Evolutionary conservation across 306 rosid genomes (phyloP).

Genomic region (Sesbania bispinosa): DNA sequence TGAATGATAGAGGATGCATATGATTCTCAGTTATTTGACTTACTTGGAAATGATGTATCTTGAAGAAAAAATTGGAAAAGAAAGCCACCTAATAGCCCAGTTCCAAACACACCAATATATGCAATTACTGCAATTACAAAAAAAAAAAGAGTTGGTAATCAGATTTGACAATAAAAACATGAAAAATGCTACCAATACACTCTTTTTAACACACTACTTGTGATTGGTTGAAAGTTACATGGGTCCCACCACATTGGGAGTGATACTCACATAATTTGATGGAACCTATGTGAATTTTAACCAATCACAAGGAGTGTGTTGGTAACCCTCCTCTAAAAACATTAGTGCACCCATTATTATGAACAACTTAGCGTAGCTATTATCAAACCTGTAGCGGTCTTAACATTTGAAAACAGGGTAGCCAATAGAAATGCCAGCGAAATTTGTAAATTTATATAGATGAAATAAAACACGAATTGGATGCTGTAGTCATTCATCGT

Average conservation of each 20-base stretch:
- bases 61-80: constrained; percentile 73
- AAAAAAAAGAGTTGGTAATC: constrained; percentile 17
- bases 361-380: constrained; percentile 1
- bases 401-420: constrained; percentile 61
- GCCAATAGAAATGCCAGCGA: constrained; percentile 68
- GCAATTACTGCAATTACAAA: constrained; percentile 51
- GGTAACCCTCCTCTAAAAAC: too few species aligned
- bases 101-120: constrained; percentile 75
- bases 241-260: too few species aligned
- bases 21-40: constrained; percentile 35
- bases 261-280: too few species aligned
- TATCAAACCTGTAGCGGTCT: constrained; percentile 86
- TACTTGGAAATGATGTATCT: constrained; percentile 74
- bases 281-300: too few species aligned
- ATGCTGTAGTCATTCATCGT: constrained; percentile 81
- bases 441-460: constrained; percentile 87
- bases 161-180: background rate
- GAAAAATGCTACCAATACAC: too few species aligned
- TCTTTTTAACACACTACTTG: too few species aligned
- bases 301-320: too few species aligned
- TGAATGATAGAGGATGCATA: background rate
- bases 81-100: constrained; percentile 77
- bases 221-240: too few species aligned
- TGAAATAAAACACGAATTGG: constrained; percentile 70
- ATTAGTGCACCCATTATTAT: background rate